Base-by-base conservation (phyloP, 768 basidiomycete species). In the Phanerodontia chrysosporium region DNA sequence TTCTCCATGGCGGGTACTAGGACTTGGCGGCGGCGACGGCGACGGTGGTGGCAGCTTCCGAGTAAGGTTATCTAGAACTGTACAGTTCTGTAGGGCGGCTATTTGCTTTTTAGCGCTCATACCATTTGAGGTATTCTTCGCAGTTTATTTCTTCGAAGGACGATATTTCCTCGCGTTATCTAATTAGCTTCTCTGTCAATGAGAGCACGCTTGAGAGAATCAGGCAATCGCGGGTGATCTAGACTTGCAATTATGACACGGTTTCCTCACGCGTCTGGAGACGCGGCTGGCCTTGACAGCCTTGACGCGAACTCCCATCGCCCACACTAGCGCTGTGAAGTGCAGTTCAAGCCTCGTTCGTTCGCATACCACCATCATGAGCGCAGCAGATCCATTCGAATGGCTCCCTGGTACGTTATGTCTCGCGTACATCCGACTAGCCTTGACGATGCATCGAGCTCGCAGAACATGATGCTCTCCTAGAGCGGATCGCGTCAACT, bases 1-100 rank as follows among this genome's bases (percentile, higher is more conserved):
- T 93, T 93, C 85, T 93, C 90, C 91, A 93, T 93, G 74, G 76
- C 75, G 65, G 70, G 55, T 58, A 62, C 53, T 52, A 58, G 65
- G 62, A 65, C 59, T 65, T 67, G 54, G 58, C 64, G 49, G 57
- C 62, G 64, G 51, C 64, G 61, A 57, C 58, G 60, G 57, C 49
- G 32, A 58, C 53, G 60, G 42, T 65, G 55, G 62, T 62, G 60
- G 51, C 51, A 45, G 58, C 46, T 57, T 56, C 51, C 49, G 58
- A 65, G 59, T 65, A 70, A 66, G 61, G 66, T 70, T 70, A 64
- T 62, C 16, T 36, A 16, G 56, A 70, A 67, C 69, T 70, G 63
- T 70, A 70, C 64, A 70, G 69, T 70, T 70, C 53, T 61, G 62
- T 42, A 7, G 49, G 45, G 42, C 56, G 51, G 29, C 55, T 62